Evolutionary conservation across 257 asterid species (phyloP), one percentile per base, ranked within the genome.

Genomic region (Craterostigma plantagineum): DNA sequence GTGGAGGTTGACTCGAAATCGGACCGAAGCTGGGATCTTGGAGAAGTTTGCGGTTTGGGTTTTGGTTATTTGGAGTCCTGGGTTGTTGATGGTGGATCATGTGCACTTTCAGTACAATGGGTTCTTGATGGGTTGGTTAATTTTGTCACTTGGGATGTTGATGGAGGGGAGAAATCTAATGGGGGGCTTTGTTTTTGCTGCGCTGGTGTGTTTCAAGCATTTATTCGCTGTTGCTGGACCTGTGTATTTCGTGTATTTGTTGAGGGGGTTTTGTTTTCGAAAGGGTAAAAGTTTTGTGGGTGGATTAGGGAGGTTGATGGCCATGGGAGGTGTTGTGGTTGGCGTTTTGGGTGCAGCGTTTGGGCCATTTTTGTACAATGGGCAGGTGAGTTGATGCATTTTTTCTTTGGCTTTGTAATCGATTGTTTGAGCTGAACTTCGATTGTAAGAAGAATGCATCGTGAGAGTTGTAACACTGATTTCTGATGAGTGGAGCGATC

Each of bases 21-120:
- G 64, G 23, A 62, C 52, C 1, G 6, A 23, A 23, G 16, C n/a
- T 0, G 62, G 59, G 34, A 35, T 7, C 16, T 38, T 54, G 1
- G 72, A 59, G 55, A 59, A 75, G 42, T 43, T 53, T 30, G 43
- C 76, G 59, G 58, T 76, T 7, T 69, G 80, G 82, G 65, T 65
- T 35, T 43, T 87, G 69, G 58, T 74, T 30, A 58, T 87, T 63
- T 79, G 81, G 77, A 68, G 92, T 18, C 97, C 97, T 11, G 87
- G 82, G 42, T 49, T 87, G 85, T 59, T 79, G 34, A 66, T 87
- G 18, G 95, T 82, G 18, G 97, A 81, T 57, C 97, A 87, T 70
- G 16, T 82, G 69, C 93, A 87, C 70, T 87, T 87, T 58, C 97
- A 87, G 77, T 87, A 81, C 51, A 87, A 87, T 61, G 97, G 95